A percentile compares a stretch with the other conserved stretches of the same genome.
phyloP scores from a whole-genome alignment of 192 early-diverging fungal genomes.

The Gigaspora rosea region DNA sequence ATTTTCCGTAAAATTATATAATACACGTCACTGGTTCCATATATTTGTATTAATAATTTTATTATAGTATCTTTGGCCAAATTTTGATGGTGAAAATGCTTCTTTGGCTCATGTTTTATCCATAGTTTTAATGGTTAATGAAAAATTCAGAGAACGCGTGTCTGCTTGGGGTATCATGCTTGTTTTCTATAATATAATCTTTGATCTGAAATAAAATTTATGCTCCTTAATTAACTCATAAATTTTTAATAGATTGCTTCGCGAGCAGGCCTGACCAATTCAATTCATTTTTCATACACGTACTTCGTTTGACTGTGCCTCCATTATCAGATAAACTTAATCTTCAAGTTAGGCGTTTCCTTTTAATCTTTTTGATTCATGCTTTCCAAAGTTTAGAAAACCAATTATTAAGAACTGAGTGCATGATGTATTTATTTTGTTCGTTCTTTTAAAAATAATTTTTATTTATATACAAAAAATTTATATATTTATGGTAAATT shows the following conservation, averaged over 20 bases:
- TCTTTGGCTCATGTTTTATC: constrained; percentile 67
- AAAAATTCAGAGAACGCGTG: constrained; percentile 81
- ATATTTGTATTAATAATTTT: neutral
- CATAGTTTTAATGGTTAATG: constrained; percentile 86
- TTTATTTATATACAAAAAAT: neutral
- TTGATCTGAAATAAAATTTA: too few relatives aligned
- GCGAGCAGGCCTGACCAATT: constrained; percentile 52
- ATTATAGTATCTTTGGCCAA: constrained; percentile 78
- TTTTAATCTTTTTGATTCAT: constrained; percentile 79
- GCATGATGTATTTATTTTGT: constrained; percentile 54
- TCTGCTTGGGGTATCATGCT: constrained; percentile 50
- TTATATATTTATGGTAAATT: neutral
- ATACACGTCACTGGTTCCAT: neutral
- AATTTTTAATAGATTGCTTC: constrained; percentile 36
- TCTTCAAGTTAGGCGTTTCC: constrained; percentile 47
- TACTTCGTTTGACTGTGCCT: constrained; percentile 49
- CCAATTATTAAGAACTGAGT: constrained; percentile 69
- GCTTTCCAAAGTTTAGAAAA: constrained; percentile 88
- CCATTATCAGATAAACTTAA: constrained; percentile 33
- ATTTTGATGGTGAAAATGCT: constrained; percentile 49
- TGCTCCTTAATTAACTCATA: too few relatives aligned
- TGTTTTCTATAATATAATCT: too few relatives aligned
- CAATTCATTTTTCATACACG: constrained; percentile 57
- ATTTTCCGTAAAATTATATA: neutral
- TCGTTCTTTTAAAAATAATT: neutral